Evolutionary conservation across 1,284 basidiomycete species (phyloP).

Genomic region (Leccinum proximum): DNA sequence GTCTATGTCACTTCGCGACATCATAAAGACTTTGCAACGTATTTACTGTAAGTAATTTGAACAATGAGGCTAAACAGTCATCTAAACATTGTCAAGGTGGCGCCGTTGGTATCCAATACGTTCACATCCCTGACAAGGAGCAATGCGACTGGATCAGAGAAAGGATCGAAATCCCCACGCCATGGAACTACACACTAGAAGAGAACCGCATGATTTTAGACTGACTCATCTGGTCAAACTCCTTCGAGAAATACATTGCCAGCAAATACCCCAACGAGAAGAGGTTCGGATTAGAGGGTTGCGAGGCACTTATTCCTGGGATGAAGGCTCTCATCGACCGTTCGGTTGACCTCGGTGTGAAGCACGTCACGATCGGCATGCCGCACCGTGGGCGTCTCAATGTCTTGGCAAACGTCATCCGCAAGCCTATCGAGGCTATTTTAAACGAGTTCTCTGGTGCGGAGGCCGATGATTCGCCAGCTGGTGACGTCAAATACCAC

Average conservation of each 20-base stretch:
- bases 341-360: constrained; percentile 95
- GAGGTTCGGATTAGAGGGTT: constrained; percentile 98
- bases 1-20: constrained; percentile 89
- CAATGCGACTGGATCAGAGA: constrained; percentile 99
- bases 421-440: constrained; percentile 98
- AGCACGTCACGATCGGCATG: constrained; percentile 98
- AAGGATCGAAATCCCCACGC: constrained; percentile 93
- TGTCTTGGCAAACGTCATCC: constrained; percentile 97
- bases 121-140: constrained; percentile 98
- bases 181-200: constrained; percentile 98
- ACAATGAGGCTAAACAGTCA: neutral
- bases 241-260: constrained; percentile 98
- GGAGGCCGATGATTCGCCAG: constrained; percentile 72
- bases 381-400: constrained; percentile 99
- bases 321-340: constrained; percentile 99
- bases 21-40: constrained; percentile 89
- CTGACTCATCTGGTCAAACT: constrained; percentile 99
- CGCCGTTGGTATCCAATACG: constrained; percentile 94
- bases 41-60: constrained; percentile 81
- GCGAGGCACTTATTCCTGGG: constrained; percentile 96
- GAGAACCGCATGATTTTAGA: constrained; percentile 99
- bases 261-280: constrained; percentile 99
- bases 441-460: constrained; percentile 94
- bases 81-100: constrained; percentile 56
- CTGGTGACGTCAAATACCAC: constrained; percentile 99